Conservation (phyloP, 2,329 filamentous ascomycete genomes). For the Colletotrichum sublineola region DNA sequence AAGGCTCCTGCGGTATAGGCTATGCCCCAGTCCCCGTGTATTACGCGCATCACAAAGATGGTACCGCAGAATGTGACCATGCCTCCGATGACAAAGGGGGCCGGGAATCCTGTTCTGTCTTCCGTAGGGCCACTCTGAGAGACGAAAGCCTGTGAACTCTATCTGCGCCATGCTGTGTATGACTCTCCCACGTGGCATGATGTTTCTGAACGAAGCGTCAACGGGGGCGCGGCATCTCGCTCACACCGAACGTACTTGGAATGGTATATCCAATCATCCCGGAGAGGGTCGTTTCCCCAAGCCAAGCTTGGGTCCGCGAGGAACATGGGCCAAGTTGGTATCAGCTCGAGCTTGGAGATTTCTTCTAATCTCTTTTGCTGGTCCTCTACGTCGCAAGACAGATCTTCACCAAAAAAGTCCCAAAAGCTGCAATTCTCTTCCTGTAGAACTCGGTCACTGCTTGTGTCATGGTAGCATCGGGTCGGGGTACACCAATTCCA, state of each 20-base stretch:
- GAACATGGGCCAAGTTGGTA: neutral
- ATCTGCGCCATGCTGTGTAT: neutral
- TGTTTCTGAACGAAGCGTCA: neutral
- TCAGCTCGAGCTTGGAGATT: neutral
- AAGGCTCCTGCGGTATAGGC: conserved; percentile 26
- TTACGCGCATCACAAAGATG: neutral
- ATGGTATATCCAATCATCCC: neutral
- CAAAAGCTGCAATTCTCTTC: too few relatives aligned
- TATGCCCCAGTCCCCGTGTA: conserved; percentile 13
- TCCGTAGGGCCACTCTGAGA: neutral
- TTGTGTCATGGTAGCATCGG: neutral
- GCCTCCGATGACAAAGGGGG: fast-evolving
- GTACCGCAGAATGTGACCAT: neutral
- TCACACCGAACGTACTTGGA: neutral
- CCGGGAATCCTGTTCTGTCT: neutral
- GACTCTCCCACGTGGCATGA: neutral
- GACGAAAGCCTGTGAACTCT: conserved; percentile 7
- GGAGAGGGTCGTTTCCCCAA: neutral
- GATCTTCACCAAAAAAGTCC: neutral
- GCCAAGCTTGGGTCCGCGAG: neutral
- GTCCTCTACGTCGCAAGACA: neutral
- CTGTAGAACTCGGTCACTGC: neutral
- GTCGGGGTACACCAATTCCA: fast-evolving
- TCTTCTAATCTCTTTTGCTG: neutral
- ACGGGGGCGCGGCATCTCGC: neutral